Conservation (phyloP, 2,329 filamentous ascomycete species). For the Endocalyx cinctus region DNA sequence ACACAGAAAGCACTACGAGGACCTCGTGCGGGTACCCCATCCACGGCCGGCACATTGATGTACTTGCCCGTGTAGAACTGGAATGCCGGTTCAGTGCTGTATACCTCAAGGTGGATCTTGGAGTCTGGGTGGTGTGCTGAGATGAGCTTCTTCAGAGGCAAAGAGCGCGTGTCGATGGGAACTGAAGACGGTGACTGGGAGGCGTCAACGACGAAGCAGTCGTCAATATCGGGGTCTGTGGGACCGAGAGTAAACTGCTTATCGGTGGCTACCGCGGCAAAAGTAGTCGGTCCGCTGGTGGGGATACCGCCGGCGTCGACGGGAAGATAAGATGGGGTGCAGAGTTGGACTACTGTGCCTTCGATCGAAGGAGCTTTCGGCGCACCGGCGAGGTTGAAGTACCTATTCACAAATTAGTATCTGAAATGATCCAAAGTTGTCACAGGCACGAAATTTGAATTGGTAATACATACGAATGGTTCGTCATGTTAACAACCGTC, state of each 20-base stretch:
- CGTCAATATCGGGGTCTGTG: conserved; percentile 72
- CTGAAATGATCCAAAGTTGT: no score
- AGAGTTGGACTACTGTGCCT: conserved; percentile 63
- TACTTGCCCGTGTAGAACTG: conserved; percentile 93
- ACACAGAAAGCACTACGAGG: conserved; percentile 79
- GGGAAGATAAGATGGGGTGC: conserved; percentile 62
- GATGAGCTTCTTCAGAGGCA: conserved; percentile 63
- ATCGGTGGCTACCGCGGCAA: conserved; percentile 60
- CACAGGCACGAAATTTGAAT: no score
- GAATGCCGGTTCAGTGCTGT: conserved; percentile 91
- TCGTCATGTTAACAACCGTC: conserved; percentile 89
- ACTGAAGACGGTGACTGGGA: conserved; percentile 50
- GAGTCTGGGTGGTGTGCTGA: conserved; percentile 69
- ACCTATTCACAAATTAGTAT: conserved; percentile 42
- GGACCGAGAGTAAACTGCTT: conserved; percentile 69
- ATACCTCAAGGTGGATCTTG: conserved; percentile 77
- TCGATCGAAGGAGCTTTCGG: conserved; percentile 50
- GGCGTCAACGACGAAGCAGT: conserved; percentile 77
- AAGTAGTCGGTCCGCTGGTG: conserved; percentile 59
- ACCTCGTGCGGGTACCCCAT: conserved; percentile 58
- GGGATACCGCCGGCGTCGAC: conserved; percentile 73
- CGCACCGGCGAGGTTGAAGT: conserved; percentile 60
- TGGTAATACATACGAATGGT: conserved; percentile 78
- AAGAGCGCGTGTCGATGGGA: conserved; percentile 60
- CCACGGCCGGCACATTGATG: conserved; percentile 69